A percentile compares a stretch with the other conserved stretches of the same genome.
These are phyloP conservation scores for Cinchona pubescens DNA, from an alignment of 257 asterid species.

Conservation along the genomic window DNA sequence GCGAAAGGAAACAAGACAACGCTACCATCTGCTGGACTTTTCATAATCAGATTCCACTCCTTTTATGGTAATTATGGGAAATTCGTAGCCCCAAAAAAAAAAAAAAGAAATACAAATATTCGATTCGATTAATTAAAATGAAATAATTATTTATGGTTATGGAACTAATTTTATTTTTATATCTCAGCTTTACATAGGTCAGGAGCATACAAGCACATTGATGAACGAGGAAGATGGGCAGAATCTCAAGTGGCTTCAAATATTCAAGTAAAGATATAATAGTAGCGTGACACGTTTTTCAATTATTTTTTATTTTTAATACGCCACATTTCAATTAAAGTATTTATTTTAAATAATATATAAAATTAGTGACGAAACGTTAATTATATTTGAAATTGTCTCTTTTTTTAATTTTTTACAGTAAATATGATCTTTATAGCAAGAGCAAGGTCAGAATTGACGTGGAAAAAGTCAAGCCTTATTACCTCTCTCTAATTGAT, in stretches of 20 bases:
- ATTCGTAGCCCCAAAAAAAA: neutral
- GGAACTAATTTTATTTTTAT: neutral
- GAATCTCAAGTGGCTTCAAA: slow-evolving; percentile 65
- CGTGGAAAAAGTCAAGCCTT: slow-evolving; percentile 71
- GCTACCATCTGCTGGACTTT: slow-evolving; percentile 74
- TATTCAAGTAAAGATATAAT: slow-evolving; percentile 46
- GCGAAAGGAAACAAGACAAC: slow-evolving; percentile 74
- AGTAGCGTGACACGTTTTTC: too few species aligned
- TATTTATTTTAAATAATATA: too few species aligned
- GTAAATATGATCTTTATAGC: slow-evolving; percentile 82
- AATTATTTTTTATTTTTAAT: too few species aligned
- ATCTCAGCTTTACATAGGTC: slow-evolving; percentile 65
- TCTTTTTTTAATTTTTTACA: slow-evolving; percentile 19
- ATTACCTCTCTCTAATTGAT: slow-evolving; percentile 66
- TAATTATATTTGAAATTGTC: too few species aligned
- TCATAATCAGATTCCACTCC: slow-evolving; percentile 78
- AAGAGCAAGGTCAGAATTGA: slow-evolving; percentile 68
- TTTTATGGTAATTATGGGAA: slow-evolving; percentile 47
- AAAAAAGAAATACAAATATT: too few species aligned
- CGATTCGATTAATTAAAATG: neutral
- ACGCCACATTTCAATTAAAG: too few species aligned
- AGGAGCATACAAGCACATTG: slow-evolving; percentile 64
- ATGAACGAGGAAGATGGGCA: slow-evolving; percentile 66
- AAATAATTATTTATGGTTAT: neutral
- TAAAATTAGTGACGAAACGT: too few species aligned